These are phyloP conservation scores for Yueomyces sinensis DNA, from an alignment of 805 yeast genomes.

Conservation along the genomic window DNA sequence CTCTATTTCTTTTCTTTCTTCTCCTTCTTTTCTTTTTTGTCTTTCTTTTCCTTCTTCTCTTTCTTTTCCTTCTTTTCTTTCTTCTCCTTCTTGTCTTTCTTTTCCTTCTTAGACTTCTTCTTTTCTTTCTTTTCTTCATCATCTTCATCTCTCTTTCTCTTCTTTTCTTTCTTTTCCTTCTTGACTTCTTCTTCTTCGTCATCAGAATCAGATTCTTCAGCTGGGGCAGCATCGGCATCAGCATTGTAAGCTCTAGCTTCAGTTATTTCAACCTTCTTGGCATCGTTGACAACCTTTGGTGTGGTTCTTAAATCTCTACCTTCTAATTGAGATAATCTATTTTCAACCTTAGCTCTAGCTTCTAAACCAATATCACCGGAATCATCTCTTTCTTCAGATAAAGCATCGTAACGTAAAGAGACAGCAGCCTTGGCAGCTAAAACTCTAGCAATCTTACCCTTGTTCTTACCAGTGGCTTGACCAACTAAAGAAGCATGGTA, in stretches of 20 bases:
- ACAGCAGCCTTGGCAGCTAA: conserved; percentile 98
- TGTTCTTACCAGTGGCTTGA: conserved; percentile 94
- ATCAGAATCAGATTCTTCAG: conserved; percentile 26
- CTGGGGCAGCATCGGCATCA: conserved; percentile 66
- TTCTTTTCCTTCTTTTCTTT: conserved; percentile 25
- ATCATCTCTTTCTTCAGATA: conserved; percentile 94
- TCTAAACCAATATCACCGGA: conserved; percentile 86
- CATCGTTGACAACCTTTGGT: conserved; percentile 67
- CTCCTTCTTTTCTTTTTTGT: conserved; percentile 8
- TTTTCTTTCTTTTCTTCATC: conserved; percentile 18
- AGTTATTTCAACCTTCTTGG: conserved; percentile 73
- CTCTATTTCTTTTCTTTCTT: conserved; percentile 25
- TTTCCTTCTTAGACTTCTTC: conserved; percentile 22
- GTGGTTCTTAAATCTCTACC: conserved; percentile 94
- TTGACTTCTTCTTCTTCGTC: conserved; percentile 28
- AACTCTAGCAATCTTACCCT: conserved; percentile 98
- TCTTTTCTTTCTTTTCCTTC: conserved; percentile 23
- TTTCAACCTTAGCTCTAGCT: conserved; percentile 86
- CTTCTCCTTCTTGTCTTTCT: conserved; percentile 24
- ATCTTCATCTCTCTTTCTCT: conserved; percentile 23
- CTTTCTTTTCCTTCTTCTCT: conserved; percentile 16
- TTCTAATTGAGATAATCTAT: conserved; percentile 86
- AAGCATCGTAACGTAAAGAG: conserved; percentile 89
- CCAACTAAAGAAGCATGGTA: conserved; percentile 97
- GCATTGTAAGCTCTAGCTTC: conserved; percentile 85